Base-by-base conservation (phyloP, 2,329 filamentous ascomycete species). In the Phoma sp. region DNA sequence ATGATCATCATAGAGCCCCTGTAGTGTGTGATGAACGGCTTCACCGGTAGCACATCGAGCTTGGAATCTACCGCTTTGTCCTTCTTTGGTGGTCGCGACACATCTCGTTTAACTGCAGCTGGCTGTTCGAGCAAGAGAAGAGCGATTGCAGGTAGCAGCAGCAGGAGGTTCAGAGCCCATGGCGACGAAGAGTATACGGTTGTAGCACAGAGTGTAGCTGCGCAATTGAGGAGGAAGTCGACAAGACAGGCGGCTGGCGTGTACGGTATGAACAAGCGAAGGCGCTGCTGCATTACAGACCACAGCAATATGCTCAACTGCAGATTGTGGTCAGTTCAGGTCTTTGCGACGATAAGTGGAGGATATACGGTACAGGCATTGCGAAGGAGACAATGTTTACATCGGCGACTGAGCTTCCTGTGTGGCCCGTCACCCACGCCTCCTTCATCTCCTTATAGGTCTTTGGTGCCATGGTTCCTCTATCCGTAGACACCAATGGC, bases 361-460 rank as follows among this genome's bases (percentile, higher is more conserved):
- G 52, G 61, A 18, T 65, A 53, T 64, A 66, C 67, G 57, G 64
- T 84, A 97, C 95, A 70, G 93, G 88, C 70, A 91, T 91, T 60
- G 96, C 88, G 43, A 90, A 83, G 42, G 90, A 91, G 64, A 98
- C 90, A 66, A 85, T 83, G 73, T 93, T 93, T 78, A 99, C 93
- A 74, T 99, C 95, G 64, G 83, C 79, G 57, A 96, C 87, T 29
- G 86, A 83, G 55, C 95, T 91, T 36, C 95, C 95, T 6, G 89
- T 87, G 27, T 96, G 85, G 73, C 92, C 90, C 49, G 93, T 96
- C 69, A 99, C 95, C 74, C 96, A 96, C 71, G 91, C 91, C 80
- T 96, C 93, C 79, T 99, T 99, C 64, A 89, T 83, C 68, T 89
- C 85, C 78, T 97, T 99, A 81, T 97, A 96, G 76, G 83, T 88